Conservation (phyloP, 148 eudicot genomes). For the Rhododendron mucronatum region DNA sequence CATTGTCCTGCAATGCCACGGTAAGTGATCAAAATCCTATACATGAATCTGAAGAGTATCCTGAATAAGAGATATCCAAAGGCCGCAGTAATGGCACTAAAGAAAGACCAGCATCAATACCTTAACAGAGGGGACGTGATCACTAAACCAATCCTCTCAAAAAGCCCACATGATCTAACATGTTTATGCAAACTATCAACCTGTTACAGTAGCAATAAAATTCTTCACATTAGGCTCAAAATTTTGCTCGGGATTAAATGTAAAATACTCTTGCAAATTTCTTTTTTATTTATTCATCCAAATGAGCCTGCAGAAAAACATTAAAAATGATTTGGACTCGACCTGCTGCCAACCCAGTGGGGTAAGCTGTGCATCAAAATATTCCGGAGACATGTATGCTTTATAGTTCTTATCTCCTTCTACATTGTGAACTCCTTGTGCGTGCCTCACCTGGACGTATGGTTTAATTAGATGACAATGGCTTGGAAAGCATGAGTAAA, state of each 20-base stretch:
- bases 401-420: constrained; percentile 85
- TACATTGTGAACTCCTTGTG: constrained; percentile 93
- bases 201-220: constrained; percentile 34
- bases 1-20: constrained; percentile 62
- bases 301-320: not conserved
- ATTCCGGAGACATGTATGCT: constrained; percentile 80
- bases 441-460: constrained; percentile 85
- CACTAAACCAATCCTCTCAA: constrained; percentile 69
- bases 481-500: constrained; percentile 20
- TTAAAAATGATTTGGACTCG: constrained; percentile 10
- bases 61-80: constrained; percentile 7
- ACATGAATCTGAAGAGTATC: not conserved
- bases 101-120: constrained; percentile 27
- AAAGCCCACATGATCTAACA: constrained; percentile 69
- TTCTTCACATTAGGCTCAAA: not conserved
- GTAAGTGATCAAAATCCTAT: not conserved
- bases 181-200: constrained; percentile 83
- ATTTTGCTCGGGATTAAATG: not conserved
- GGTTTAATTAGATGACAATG: constrained; percentile 22
- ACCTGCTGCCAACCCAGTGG: constrained; percentile 98
- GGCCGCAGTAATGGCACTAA: not conserved
- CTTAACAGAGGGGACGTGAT: constrained; percentile 84
- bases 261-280: not conserved
- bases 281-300: not conserved
- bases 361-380: constrained; percentile 90